Base-by-base conservation (phyloP, 1,284 basidiomycete species). In the Marasmius tenuissimus region DNA sequence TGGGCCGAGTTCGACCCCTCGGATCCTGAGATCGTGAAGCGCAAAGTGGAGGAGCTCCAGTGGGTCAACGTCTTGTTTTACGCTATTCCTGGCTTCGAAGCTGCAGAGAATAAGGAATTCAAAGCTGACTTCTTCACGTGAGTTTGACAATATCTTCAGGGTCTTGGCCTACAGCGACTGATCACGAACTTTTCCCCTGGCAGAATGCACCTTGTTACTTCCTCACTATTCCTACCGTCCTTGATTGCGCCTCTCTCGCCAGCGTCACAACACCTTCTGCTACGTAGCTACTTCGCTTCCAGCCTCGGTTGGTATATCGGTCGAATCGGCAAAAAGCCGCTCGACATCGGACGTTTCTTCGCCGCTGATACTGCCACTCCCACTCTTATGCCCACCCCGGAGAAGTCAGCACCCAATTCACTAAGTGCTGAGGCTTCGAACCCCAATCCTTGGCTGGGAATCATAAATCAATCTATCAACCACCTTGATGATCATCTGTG, bases 401-500 rank as follows among this genome's bases (percentile, higher is more conserved):
- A 8, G 16, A 11, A 8, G 20, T 7, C 50, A 35, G 9, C 20
- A 8, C 16, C 20, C 14, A 54, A 54, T 9, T 33, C 37, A 11
- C 14, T 37, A 1, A n/a, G 35, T 16, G 12, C 62, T 14, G 63
- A 71, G 39, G 72, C 77, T 0, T 68, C 68, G 16, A 78, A 73
- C 1, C 82, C 81, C 16, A 83, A 85, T 67, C 73, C 80, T 3
- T 88, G 86, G 86, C 72, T 81, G 37, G 74, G 80, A 18, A 71
- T 88, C 62, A 61, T 83, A 35, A 77, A 83, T 58, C 70, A 75
- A 47, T 69, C 79, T 52, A 64, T 84, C 54, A 65, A 74, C n/a
- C 82, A 85, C 63, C 81, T 83, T 0, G 81, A 87, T 66, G 85
- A 88, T 62, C 86, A 88, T 69, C 69, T 87, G 4, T 75, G 79